Percentiles rank a stretch among this genome's conserved stretches.
Evolutionary conservation across 1,139 yeast genomes (phyloP).

Genomic region (Suhomyces atakaporum): DNA sequence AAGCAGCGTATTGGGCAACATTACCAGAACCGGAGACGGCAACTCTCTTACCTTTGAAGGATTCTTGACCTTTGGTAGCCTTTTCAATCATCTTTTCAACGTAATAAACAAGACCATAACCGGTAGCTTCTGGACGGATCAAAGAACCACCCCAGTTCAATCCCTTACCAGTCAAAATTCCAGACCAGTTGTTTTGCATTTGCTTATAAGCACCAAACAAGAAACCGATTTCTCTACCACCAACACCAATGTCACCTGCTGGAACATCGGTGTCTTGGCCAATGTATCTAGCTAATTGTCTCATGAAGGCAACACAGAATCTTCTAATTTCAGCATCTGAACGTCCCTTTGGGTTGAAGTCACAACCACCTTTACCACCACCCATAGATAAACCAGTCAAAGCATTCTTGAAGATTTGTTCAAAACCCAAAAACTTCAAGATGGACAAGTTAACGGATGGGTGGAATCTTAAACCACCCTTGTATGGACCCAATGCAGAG

Average conservation of each 20-base stretch:
- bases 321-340: conserved; percentile 93
- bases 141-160: conserved; percentile 98
- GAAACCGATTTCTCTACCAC: conserved; percentile 92
- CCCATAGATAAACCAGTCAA: conserved; percentile 97
- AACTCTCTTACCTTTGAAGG: conserved; percentile 89
- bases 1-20: conserved; percentile 98
- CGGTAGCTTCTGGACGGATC: conserved; percentile 99
- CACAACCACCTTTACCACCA: conserved; percentile 99
- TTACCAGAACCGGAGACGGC: conserved; percentile 98
- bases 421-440: conserved; percentile 94
- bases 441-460: conserved; percentile 94
- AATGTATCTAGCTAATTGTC: conserved; percentile 92
- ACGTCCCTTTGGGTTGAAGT: conserved; percentile 95
- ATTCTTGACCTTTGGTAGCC: conserved; percentile 85
- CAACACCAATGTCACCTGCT: conserved; percentile 94
- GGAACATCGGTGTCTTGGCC: conserved; percentile 98
- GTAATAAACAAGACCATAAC: conserved; percentile 95
- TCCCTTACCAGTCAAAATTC: conserved; percentile 98
- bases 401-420: conserved; percentile 98
- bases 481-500: conserved; percentile 98
- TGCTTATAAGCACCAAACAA: conserved; percentile 96
- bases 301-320: conserved; percentile 94
- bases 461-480: conserved; percentile 98
- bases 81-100: conserved; percentile 97
- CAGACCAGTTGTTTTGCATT: conserved; percentile 91